Percentiles rank a stretch among this genome's conserved stretches.
phyloP scores from a whole-genome alignment of 768 basidiomycete species.

The Boletus rex-veris region DNA sequence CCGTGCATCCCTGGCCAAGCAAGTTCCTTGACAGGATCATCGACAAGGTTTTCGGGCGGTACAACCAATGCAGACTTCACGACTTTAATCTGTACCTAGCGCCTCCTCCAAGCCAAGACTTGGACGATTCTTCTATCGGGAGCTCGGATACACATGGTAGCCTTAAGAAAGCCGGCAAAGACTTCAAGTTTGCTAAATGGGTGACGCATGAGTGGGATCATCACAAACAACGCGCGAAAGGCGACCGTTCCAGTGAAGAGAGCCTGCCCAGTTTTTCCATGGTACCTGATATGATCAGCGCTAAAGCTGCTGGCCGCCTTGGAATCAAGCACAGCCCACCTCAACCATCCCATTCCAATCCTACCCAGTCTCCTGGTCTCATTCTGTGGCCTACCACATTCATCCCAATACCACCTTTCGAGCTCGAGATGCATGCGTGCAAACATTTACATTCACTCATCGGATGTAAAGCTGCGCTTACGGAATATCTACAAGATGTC shows the following conservation, averaged over 20 bases:
- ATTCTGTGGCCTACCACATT: slow-evolving; percentile 58
- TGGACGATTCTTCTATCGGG: slow-evolving; percentile 18
- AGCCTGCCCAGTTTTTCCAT: slow-evolving; percentile 15
- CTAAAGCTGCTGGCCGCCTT: slow-evolving; percentile 38
- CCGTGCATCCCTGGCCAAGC: slow-evolving; percentile 50
- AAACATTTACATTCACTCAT: slow-evolving; percentile 64
- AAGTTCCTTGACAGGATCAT: slow-evolving; percentile 47
- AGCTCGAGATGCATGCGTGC: slow-evolving; percentile 75
- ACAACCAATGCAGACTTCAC: slow-evolving; percentile 40
- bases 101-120: slow-evolving; percentile 34
- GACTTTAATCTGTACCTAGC: slow-evolving; percentile 58
- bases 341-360: slow-evolving; percentile 22
- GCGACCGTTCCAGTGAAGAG: slow-evolving; percentile 29
- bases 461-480: slow-evolving; percentile 57
- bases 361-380: slow-evolving; percentile 59
- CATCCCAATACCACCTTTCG: slow-evolving; percentile 52
- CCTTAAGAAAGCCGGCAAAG: slow-evolving; percentile 31
- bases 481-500: slow-evolving; percentile 42
- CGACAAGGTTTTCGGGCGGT: slow-evolving; percentile 49
- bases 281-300: slow-evolving; percentile 30
- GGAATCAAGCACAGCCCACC: slow-evolving; percentile 27
- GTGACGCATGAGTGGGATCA: slow-evolving; percentile 36
- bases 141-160: slow-evolving; percentile 26
- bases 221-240: slow-evolving; percentile 15
- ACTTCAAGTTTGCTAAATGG: slow-evolving; percentile 31